Conservation (phyloP, 2,329 filamentous ascomycete genomes). For the Colletotrichum echinochloae region DNA sequence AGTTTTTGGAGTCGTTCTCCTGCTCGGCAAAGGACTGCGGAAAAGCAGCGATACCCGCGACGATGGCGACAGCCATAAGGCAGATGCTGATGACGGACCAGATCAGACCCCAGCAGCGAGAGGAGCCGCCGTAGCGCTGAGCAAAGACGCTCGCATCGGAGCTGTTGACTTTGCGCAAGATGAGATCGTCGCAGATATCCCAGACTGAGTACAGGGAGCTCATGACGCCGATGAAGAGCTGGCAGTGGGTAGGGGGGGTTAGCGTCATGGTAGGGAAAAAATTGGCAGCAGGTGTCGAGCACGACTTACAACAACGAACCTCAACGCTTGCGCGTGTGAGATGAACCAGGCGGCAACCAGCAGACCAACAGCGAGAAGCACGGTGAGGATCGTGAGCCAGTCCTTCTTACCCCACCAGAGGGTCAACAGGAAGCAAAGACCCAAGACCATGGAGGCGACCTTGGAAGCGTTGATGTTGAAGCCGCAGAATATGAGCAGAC, state of each 20-base stretch:
- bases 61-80: constrained; percentile 79
- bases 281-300: constrained; percentile 19
- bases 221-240: constrained; percentile 87
- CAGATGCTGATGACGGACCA: constrained; percentile 79
- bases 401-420: constrained; percentile 85
- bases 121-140: constrained; percentile 81
- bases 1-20: constrained; percentile 74
- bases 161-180: constrained; percentile 82
- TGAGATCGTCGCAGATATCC: constrained; percentile 88
- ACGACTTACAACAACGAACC: constrained; percentile 73
- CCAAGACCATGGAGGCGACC: constrained; percentile 79
- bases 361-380: constrained; percentile 77
- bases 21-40: constrained; percentile 77
- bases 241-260: constrained; percentile 5
- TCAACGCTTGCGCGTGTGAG: constrained; percentile 76
- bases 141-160: constrained; percentile 86
- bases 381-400: constrained; percentile 80
- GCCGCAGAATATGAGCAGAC: constrained; percentile 81
- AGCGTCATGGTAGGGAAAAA: neutral
- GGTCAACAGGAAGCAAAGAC: constrained; percentile 80
- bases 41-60: constrained; percentile 83
- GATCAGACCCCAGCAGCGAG: constrained; percentile 83
- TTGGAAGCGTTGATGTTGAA: constrained; percentile 87
- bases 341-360: constrained; percentile 85
- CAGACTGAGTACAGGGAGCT: constrained; percentile 83